These are phyloP conservation scores for Dactylis glomerata DNA, from an alignment of 176 grass and related monocot genomes.

Conservation along the genomic window DNA sequence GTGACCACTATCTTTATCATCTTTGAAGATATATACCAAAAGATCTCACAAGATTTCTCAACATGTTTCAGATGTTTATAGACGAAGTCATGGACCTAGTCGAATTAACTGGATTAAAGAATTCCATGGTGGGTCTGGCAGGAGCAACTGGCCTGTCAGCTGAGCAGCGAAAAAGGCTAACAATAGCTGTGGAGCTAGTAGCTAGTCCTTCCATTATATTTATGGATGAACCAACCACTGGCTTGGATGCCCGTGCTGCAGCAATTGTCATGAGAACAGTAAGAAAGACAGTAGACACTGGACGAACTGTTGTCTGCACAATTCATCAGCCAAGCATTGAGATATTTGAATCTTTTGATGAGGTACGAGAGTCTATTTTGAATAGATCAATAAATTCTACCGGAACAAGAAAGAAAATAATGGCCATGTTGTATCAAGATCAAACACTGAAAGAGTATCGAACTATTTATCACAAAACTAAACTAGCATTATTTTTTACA, in stretches of 20 bases:
- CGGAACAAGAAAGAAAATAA: not conserved
- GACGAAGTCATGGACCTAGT: slow-evolving; percentile 90
- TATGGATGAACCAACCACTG: slow-evolving; percentile 90
- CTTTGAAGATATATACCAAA: slow-evolving; percentile 7
- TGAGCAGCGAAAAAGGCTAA: slow-evolving; percentile 85
- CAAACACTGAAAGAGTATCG: not conserved
- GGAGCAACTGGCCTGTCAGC: slow-evolving; percentile 69
- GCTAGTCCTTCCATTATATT: slow-evolving; percentile 94
- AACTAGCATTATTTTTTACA: not conserved
- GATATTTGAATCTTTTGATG: slow-evolving; percentile 97
- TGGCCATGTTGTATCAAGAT: slow-evolving; percentile 5
- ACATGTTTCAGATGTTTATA: slow-evolving; percentile 72
- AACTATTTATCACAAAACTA: not conserved
- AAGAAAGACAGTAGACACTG: slow-evolving; percentile 91
- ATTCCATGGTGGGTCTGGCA: slow-evolving; percentile 75
- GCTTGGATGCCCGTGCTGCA: slow-evolving; percentile 85
- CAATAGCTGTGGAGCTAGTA: slow-evolving; percentile 87
- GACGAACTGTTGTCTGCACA: slow-evolving; percentile 87
- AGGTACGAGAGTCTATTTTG: slow-evolving; percentile 43
- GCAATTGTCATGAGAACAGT: slow-evolving; percentile 96
- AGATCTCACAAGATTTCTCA: slow-evolving; percentile 24
- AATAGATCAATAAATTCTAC: slow-evolving; percentile 1
- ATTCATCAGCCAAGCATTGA: slow-evolving; percentile 96
- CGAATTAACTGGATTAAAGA: slow-evolving; percentile 66
- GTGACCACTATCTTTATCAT: not conserved